Evolutionary conservation across 1,284 basidiomycete genomes (phyloP), one percentile per base, ranked within the genome.

Genomic region (Lignosus rhinocerotis): DNA sequence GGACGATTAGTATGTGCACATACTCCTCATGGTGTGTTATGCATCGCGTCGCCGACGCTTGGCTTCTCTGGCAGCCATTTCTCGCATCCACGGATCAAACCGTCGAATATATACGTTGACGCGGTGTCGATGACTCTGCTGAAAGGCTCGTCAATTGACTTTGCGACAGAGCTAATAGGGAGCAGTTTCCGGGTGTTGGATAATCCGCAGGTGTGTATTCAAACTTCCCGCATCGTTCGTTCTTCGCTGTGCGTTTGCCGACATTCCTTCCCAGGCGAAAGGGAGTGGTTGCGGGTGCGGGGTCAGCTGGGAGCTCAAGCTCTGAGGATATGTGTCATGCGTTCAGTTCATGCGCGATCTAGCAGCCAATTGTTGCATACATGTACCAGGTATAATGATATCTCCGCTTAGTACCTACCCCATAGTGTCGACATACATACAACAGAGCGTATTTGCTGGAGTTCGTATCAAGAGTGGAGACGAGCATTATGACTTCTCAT

Each of bases 101-200:
- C 87, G 1, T 86, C 90, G 0, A 89, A 88, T 63, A 75, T 96
- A 17, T 70, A 93, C 39, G 82, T 96, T 14, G 94, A 96, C 69
- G 87, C 90, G 0, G 80, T 93, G 17, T 94, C 93, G 0, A 78
- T 96, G 44, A 76, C 82, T 6, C 79, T 96, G 16, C 73, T 96
- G 39, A 92, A 92, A 51, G 93, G 93, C 6, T 86, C 92, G 2
- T 92, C 88, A 0, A 80, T 96, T 48, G 94, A 96, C 73, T 96
- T 86, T 69, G 90, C 91, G 0, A 95, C 93, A 0, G 94, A 96
- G 73, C 82, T 96, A 39, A 96, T 96, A 64, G 94, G 94, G 5
- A 92, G 88, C 69, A 89, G 86, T 57, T 96, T 96, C 70, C 80
- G 88, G 16, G 77, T 96, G 4, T 69, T 80, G 16, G 85, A 89